Conservation (phyloP, 768 basidiomycete genomes). For the Rossbeevera mucosa region DNA sequence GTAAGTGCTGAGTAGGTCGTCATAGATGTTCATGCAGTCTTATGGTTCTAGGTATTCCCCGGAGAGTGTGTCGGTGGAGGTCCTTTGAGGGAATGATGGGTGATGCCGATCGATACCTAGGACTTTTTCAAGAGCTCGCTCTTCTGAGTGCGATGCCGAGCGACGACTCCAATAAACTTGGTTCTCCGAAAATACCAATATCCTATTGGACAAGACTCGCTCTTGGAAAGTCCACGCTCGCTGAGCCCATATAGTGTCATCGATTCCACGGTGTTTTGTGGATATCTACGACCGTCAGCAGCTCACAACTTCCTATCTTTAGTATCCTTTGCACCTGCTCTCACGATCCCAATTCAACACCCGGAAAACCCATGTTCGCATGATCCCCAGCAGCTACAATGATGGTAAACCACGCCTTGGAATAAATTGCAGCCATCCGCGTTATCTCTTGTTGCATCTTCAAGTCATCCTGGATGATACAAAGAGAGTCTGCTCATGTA, state of each 20-base stretch:
- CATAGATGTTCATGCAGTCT: too few species aligned
- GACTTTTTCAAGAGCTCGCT: too few species aligned
- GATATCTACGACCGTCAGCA: constrained; percentile 12
- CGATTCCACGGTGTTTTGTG: neutral
- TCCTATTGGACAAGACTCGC: constrained; percentile 11
- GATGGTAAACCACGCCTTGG: constrained; percentile 14
- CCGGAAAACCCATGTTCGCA: constrained; percentile 12
- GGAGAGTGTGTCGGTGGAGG: too few species aligned
- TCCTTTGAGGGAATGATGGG: too few species aligned
- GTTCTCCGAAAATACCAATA: constrained; percentile 16
- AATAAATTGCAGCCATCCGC: constrained; percentile 22
- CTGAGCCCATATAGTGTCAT: constrained; percentile 7
- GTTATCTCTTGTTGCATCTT: too few species aligned
- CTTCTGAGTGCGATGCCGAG: constrained; percentile 6
- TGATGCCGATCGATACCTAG: too few species aligned
- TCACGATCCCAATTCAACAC: constrained; percentile 4
- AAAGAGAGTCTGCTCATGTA: too few species aligned
- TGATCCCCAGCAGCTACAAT: constrained; percentile 14
- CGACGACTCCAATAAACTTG: constrained; percentile 19
- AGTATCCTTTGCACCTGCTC: constrained; percentile 4
- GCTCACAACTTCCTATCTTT: constrained; percentile 7
- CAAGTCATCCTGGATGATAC: too few species aligned
- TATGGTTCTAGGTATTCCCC: too few species aligned
- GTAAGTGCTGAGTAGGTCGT: too few species aligned
- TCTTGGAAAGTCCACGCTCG: constrained; percentile 22